phyloP scores from a whole-genome alignment of 495 filamentous ascomycete genomes.

The Tuber microsphaerosporum region DNA sequence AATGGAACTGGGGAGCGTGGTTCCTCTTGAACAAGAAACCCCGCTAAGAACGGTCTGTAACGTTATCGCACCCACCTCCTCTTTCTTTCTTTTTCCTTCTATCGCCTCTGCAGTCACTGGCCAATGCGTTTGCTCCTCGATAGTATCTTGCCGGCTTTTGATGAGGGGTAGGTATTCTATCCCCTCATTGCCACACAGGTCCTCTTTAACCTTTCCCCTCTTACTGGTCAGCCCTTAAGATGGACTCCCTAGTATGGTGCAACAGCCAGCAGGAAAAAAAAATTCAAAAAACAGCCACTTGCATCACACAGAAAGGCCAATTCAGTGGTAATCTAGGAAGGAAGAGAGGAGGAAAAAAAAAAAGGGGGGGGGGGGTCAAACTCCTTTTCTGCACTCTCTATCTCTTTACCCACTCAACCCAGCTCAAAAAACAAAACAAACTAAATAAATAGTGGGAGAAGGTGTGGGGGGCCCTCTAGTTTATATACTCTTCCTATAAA shows the following conservation, averaged over 20 bases:
- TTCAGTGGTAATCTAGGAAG: background rate
- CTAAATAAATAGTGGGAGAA: background rate
- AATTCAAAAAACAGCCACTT: background rate
- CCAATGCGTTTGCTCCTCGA: background rate
- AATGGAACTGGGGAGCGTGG: background rate
- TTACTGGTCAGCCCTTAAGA: background rate
- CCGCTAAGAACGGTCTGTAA: background rate
- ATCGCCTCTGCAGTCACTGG: background rate
- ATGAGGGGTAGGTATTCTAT: constrained; percentile 1
- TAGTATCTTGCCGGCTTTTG: background rate
- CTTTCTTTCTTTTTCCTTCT: background rate
- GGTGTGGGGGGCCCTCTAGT: background rate
- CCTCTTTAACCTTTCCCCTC: background rate
- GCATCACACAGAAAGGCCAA: background rate
- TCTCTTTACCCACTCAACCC: background rate
- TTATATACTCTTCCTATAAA: constrained; percentile 1
- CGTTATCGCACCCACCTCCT: background rate
- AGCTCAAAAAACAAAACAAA: background rate
- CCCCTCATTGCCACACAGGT: background rate
- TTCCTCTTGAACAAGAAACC: background rate
- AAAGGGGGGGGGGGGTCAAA: background rate
- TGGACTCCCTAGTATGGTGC: background rate
- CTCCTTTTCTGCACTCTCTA: background rate
- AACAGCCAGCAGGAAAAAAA: background rate
- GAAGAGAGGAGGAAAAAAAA: background rate